Evolutionary conservation across 805 yeast species (phyloP), one percentile per base, ranked within the genome.

Genomic region (Ogataea haglerorum): DNA sequence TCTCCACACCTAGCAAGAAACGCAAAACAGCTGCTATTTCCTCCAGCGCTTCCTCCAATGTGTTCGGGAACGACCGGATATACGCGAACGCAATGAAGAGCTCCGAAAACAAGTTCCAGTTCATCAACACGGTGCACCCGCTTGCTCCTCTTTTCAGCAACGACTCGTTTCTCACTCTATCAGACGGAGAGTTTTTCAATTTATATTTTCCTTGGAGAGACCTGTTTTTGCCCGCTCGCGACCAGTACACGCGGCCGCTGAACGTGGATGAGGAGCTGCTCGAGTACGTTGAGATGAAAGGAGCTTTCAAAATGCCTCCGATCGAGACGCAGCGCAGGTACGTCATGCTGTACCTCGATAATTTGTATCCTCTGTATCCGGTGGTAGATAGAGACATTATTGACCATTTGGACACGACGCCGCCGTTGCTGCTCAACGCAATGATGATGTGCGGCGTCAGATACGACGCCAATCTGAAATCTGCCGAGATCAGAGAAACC

Each of bases 161-260:
- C 38, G 64, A 60, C 37, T 53, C 64, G 5, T 54, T 60, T 38
- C 36, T 61, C 15, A 52, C 63, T 12, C 47, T 60, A 16, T 54
- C 58, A n/a, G 54, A 53, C 28, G 64, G 63, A 1, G 62, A 60
- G 12, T 45, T 53, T 17, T 54, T 56, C 34, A 56, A 61, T 16
- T 34, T 58, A 12, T 61, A 47, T 43, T 60, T 53, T 36, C 65
- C 64, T 1, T 61, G 65, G 65, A 47, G 63, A 48, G 59, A 50
- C 21, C 34, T 51, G 13, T 49, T 51, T 27, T 27, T 48, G 7
- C 51, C 53, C 2, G 32, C 47, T 4, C 38, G 54, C 17, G 50
- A 46, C 15, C 34, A 34, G 12, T 42, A 47, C 30, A 29, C 38
- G 16, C 36, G 45, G 5, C 45, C 34, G 3, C 25, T 41, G 14